Conservation (phyloP, 768 basidiomycete genomes). For the Boletales sp. region DNA sequence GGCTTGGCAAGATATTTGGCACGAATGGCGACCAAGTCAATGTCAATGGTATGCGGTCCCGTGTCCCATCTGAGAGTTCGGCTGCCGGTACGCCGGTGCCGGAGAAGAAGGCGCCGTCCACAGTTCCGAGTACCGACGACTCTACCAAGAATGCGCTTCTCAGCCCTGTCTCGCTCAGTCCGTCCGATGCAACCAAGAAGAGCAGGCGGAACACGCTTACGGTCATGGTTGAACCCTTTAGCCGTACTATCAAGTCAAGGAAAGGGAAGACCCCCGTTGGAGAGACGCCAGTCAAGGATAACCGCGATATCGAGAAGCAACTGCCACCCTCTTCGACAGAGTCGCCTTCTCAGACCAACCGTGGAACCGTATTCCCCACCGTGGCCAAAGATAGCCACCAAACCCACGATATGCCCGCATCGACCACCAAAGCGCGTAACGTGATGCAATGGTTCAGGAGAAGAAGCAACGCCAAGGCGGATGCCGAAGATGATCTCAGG, state of each 20-base stretch:
- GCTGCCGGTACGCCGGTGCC: conserved; percentile 16
- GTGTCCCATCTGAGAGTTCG: conserved; percentile 43
- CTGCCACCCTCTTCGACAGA: conserved; percentile 26
- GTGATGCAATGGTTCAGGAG: conserved; percentile 99
- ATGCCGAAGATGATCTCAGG: conserved; percentile 18
- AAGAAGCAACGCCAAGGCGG: conserved; percentile 49
- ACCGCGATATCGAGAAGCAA: conserved; percentile 36
- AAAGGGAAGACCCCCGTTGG: conserved; percentile 33
- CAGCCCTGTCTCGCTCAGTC: conserved; percentile 32
- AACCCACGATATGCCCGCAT: conserved; percentile 51
- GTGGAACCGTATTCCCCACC: conserved; percentile 23
- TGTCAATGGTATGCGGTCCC: conserved; percentile 34
- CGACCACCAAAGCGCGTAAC: conserved; percentile 85
- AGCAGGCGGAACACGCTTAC: conserved; percentile 78
- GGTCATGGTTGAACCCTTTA: conserved; percentile 80
- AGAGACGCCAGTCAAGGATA: conserved; percentile 42
- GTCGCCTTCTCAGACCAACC: conserved; percentile 27
- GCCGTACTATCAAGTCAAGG: conserved; percentile 39
- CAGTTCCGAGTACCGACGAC: conserved; percentile 7
- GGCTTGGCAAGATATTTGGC: conserved; percentile 71
- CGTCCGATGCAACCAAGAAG: conserved; percentile 46
- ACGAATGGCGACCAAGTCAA: conserved; percentile 33
- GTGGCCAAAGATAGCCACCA: conserved; percentile 26
- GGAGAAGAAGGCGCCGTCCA: conserved; percentile 14
- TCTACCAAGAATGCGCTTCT: conserved; percentile 32